Conservation (phyloP, 1,284 basidiomycete genomes). For the Singerocomus inundabilis region DNA sequence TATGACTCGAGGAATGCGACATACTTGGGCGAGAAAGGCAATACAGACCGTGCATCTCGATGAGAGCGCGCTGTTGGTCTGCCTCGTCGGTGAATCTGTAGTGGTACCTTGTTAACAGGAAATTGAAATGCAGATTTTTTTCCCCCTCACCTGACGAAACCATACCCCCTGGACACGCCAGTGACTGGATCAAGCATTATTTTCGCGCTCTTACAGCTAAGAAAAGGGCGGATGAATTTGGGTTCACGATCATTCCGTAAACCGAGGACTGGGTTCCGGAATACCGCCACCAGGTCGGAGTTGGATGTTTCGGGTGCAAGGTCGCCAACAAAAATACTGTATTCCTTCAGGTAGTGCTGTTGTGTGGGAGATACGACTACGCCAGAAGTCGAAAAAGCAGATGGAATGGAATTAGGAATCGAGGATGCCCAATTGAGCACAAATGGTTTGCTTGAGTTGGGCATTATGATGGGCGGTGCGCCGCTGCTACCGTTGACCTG, state of each 20-base stretch:
- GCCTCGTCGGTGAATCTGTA: conserved; percentile 79
- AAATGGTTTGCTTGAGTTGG: conserved; percentile 74
- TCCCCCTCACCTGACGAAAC: conserved; percentile 76
- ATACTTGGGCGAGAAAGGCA: conserved; percentile 81
- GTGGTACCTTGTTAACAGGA: conserved; percentile 6
- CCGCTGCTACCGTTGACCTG: conserved; percentile 56
- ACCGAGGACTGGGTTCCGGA: conserved; percentile 80
- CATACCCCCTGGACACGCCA: conserved; percentile 86
- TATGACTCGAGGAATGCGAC: conserved; percentile 30
- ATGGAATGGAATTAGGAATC: conserved; percentile 43
- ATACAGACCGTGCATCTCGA: conserved; percentile 88
- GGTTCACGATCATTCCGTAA: conserved; percentile 78
- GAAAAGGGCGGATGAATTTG: conserved; percentile 81
- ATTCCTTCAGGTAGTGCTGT: conserved; percentile 75
- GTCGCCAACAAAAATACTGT: conserved; percentile 89
- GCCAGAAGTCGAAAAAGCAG: conserved; percentile 38
- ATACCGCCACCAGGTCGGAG: conserved; percentile 85
- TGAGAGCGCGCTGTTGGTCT: conserved; percentile 83
- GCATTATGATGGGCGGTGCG: conserved; percentile 63
- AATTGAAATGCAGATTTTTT: not conserved
- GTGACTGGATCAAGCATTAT: conserved; percentile 90
- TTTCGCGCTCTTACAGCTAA: conserved; percentile 89
- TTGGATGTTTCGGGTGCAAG: conserved; percentile 88
- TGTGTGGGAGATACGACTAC: conserved; percentile 37
- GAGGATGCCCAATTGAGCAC: conserved; percentile 80